Evolutionary conservation across 1,284 basidiomycete genomes (phyloP).

Genomic region (Xerocomus minutiporus): DNA sequence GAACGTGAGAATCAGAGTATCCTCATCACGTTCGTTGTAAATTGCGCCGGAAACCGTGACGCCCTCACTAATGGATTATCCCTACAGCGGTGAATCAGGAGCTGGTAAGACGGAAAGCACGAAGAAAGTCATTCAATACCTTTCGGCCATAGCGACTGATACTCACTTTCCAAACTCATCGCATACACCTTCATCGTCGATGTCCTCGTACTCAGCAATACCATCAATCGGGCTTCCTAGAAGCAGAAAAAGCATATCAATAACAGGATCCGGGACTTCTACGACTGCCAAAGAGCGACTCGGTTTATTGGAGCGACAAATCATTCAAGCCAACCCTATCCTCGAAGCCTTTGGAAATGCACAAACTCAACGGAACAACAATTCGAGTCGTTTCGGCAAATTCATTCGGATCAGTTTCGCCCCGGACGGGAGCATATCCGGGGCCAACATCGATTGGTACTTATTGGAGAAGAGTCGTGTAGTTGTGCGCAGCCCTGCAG

Average conservation of each 20-base stretch:
- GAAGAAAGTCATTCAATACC: constrained; percentile 99
- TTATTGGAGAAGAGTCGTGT: constrained; percentile 97
- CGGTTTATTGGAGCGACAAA: constrained; percentile 92
- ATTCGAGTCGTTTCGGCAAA: constrained; percentile 98
- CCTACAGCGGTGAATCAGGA: constrained; percentile 87
- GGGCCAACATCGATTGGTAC: constrained; percentile 99
- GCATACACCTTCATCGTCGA: constrained; percentile 58
- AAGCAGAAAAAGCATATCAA: constrained; percentile 45
- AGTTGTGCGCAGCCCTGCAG: constrained; percentile 81
- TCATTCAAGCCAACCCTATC: constrained; percentile 97
- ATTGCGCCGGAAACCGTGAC: background rate
- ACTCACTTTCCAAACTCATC: constrained; percentile 56
- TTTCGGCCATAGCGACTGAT: constrained; percentile 94
- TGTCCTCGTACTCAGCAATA: constrained; percentile 47
- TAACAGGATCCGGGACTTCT: constrained; percentile 42
- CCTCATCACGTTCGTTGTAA: constrained; percentile 81
- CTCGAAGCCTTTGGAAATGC: constrained; percentile 99
- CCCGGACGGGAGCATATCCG: constrained; percentile 91
- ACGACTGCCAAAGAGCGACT: constrained; percentile 64
- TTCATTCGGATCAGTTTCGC: constrained; percentile 97
- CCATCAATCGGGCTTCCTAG: constrained; percentile 58
- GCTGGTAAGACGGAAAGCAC: constrained; percentile 99
- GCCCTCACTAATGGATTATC: constrained; percentile 3
- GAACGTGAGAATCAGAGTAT: constrained; percentile 98
- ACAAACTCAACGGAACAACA: constrained; percentile 98